These are phyloP conservation scores for Carex littledalei DNA, from an alignment of 176 grass and related monocot species.

Conservation along the genomic window DNA sequence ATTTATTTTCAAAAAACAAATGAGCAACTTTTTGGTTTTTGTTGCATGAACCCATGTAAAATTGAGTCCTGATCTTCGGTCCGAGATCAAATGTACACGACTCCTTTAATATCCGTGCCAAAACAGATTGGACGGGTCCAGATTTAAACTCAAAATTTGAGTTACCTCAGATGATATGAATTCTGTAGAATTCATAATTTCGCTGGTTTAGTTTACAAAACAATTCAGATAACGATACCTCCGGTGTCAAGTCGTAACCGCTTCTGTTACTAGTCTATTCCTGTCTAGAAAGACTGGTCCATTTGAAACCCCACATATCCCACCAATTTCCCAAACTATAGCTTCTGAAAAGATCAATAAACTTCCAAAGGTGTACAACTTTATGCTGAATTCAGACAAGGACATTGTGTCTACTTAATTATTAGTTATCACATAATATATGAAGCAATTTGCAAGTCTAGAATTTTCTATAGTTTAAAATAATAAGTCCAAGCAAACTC, in stretches of 20 bases:
- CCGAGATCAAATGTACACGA: too few relatives aligned
- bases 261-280: too few relatives aligned
- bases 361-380: not conserved
- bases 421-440: not conserved
- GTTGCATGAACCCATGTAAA: not conserved
- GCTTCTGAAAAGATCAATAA: not conserved
- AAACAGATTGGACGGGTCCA: too few relatives aligned
- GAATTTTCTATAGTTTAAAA: not conserved
- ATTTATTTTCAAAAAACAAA: not conserved
- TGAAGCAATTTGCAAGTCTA: not conserved
- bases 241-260: too few relatives aligned
- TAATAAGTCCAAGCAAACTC: not conserved
- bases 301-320: not conserved
- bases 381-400: not conserved
- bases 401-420: not conserved
- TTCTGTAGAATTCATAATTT: not conserved
- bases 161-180: too few relatives aligned
- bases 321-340: not conserved
- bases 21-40: not conserved
- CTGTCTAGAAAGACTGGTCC: not conserved
- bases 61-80: not conserved
- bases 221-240: not conserved
- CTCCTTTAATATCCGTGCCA: too few relatives aligned
- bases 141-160: too few relatives aligned
- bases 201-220: not conserved